These are phyloP conservation scores for Colletotrichum eleusines DNA, from an alignment of 2,329 filamentous ascomycete genomes.

Conservation along the genomic window DNA sequence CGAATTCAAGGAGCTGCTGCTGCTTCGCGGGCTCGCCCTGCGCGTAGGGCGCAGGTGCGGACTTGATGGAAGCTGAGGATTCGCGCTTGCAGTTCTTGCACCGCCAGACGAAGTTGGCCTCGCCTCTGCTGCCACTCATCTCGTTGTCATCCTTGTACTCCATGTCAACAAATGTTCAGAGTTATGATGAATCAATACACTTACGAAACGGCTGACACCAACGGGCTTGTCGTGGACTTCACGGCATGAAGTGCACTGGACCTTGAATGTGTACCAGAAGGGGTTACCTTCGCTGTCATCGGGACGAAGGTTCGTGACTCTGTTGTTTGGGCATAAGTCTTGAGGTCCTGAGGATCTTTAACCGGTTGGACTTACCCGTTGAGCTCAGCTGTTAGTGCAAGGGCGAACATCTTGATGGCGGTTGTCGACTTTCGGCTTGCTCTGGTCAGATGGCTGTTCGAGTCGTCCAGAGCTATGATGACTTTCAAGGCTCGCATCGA, in stretches of 20 bases:
- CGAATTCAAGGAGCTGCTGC: slow-evolving; percentile 87
- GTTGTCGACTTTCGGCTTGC: neutral
- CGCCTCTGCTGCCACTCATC: slow-evolving; percentile 90
- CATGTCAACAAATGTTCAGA: neutral
- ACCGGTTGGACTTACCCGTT: slow-evolving; percentile 66
- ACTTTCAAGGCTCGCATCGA: slow-evolving; percentile 13
- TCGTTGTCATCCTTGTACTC: slow-evolving; percentile 82
- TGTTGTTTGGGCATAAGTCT: slow-evolving; percentile 52
- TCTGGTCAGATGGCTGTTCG: neutral
- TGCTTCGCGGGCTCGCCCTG: slow-evolving; percentile 78
- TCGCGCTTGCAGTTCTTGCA: slow-evolving; percentile 98
- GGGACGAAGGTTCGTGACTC: slow-evolving; percentile 90
- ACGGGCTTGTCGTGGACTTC: slow-evolving; percentile 91
- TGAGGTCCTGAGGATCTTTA: neutral
- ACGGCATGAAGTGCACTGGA: slow-evolving; percentile 97
- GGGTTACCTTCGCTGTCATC: slow-evolving; percentile 83
- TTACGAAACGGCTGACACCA: slow-evolving; percentile 87
- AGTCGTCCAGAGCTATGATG: neutral
- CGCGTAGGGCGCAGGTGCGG: slow-evolving; percentile 78
- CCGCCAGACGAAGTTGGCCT: slow-evolving; percentile 99
- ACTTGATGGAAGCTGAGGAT: slow-evolving; percentile 86
- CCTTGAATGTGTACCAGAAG: slow-evolving; percentile 98
- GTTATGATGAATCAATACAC: slow-evolving; percentile 48
- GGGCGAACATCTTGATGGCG: slow-evolving; percentile 69
- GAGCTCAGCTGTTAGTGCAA: slow-evolving; percentile 76